These are phyloP conservation scores for Geotrichum aggregatum DNA, from an alignment of 1,139 yeast species.

Conservation along the genomic window DNA sequence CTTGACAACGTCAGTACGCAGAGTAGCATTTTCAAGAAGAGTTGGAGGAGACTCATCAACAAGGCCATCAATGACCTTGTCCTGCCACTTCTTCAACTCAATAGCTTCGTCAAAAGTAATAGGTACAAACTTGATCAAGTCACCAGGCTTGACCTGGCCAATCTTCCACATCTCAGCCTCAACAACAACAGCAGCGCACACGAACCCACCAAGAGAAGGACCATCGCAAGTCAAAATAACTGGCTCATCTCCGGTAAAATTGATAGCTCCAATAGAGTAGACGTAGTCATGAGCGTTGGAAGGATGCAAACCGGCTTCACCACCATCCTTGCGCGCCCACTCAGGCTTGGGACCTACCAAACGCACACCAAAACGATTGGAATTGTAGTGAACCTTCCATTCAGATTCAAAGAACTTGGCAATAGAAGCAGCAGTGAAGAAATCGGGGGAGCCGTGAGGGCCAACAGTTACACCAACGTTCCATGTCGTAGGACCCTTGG, in stretches of 20 bases:
- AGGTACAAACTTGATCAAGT: constrained; percentile 72
- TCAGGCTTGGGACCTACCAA: constrained; percentile 91
- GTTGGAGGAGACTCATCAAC: constrained; percentile 21
- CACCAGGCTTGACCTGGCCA: constrained; percentile 97
- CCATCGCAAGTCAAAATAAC: constrained; percentile 96
- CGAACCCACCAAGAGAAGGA: constrained; percentile 95
- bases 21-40: constrained; percentile 18
- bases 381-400: constrained; percentile 96
- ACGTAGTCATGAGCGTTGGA: constrained; percentile 97
- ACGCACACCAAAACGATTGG: constrained; percentile 93
- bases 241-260: constrained; percentile 97
- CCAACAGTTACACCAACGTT: constrained; percentile 90
- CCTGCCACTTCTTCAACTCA: constrained; percentile 56
- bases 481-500: constrained; percentile 56
- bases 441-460: constrained; percentile 96
- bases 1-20: constrained; percentile 17
- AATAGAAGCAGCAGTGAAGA: constrained; percentile 73
- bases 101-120: constrained; percentile 66
- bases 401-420: constrained; percentile 65
- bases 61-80: constrained; percentile 35
- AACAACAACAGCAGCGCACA: constrained; percentile 91
- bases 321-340: constrained; percentile 98
- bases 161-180: constrained; percentile 98
- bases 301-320: constrained; percentile 96
- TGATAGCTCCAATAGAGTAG: constrained; percentile 91